Evolutionary conservation across 192 early-diverging fungal species (phyloP).

Genomic region (Gaertneriomyces semiglobifer): DNA sequence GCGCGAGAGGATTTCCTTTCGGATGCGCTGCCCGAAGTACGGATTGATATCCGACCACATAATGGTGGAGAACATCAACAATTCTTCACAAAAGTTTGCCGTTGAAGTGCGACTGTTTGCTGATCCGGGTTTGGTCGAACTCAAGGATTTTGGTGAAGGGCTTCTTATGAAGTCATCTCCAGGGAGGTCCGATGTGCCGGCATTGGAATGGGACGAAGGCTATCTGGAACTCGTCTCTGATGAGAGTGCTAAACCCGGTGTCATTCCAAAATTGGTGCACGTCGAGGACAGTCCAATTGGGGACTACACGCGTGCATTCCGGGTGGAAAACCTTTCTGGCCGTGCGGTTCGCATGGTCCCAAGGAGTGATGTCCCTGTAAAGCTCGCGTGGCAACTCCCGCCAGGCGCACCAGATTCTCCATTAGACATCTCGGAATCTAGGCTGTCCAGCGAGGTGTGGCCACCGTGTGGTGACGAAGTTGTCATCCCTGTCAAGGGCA

Average conservation of each 20-base stretch:
- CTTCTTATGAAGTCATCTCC: no score
- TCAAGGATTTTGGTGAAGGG: background rate
- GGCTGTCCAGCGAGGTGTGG: background rate
- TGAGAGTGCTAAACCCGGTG: background rate
- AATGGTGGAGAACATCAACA: conserved; percentile 67
- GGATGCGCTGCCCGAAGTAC: conserved; percentile 48
- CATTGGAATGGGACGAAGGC: conserved; percentile 5
- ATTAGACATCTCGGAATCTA: no score
- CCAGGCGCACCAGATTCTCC: no score
- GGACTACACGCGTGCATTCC: no score
- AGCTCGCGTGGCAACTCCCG: no score
- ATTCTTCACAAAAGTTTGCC: conserved; percentile 56
- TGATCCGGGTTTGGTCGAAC: conserved; percentile 43
- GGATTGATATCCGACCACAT: conserved; percentile 64
- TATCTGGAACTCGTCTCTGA: conserved; percentile 13
- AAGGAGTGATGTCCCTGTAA: no score
- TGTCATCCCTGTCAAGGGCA: conserved; percentile 43
- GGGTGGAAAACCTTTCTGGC: no score
- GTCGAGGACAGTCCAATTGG: background rate
- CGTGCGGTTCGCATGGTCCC: no score
- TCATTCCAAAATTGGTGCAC: background rate
- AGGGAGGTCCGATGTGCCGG: background rate
- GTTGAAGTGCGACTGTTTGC: conserved; percentile 71
- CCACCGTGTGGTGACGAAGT: conserved; percentile 40
- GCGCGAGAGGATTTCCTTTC: conserved; percentile 52